These are phyloP conservation scores for Penicillium paradoxum DNA, from an alignment of 495 filamentous ascomycete genomes.

Conservation along the genomic window DNA sequence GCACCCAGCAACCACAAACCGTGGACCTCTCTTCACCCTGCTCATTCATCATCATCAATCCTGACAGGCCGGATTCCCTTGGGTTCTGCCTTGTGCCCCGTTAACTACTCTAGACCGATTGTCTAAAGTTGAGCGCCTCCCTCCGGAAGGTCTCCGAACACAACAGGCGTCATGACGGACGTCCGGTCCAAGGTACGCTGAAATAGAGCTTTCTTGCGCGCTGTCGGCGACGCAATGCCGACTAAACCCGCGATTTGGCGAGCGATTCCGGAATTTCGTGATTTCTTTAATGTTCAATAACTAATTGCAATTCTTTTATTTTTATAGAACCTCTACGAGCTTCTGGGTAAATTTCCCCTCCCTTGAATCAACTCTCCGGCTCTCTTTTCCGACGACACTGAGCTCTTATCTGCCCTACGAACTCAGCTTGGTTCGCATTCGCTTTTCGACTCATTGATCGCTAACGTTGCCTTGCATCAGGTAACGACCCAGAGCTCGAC, in stretches of 20 bases:
- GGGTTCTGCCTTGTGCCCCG: conserved; percentile 38
- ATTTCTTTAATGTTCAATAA: conserved; percentile 1
- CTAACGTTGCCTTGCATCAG: conserved; percentile 39
- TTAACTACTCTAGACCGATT: conserved; percentile 32
- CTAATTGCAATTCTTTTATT: neutral
- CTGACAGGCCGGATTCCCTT: conserved; percentile 32
- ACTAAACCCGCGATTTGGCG: neutral
- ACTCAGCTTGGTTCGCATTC: conserved; percentile 12
- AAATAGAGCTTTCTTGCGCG: conserved; percentile 10
- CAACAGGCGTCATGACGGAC: conserved; percentile 49
- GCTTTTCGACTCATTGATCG: conserved; percentile 2
- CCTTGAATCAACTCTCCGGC: conserved; percentile 21
- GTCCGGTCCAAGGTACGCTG: conserved; percentile 48
- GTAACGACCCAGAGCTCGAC: conserved; percentile 87
- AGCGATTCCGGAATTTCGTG: neutral
- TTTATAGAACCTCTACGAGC: conserved; percentile 71
- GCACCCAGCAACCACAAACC: conserved; percentile 10
- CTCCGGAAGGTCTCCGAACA: conserved; percentile 44
- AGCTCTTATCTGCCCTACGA: neutral
- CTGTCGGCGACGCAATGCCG: conserved; percentile 2
- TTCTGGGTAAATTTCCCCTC: conserved; percentile 65
- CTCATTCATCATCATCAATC: conserved; percentile 24
- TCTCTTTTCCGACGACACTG: conserved; percentile 8
- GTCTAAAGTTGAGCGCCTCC: conserved; percentile 39
- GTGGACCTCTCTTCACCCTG: conserved; percentile 14